A percentile compares a stretch with the other conserved stretches of the same genome.
Evolutionary conservation across 495 filamentous ascomycete genomes (phyloP).

Genomic region (Aspergillus biplanus): DNA sequence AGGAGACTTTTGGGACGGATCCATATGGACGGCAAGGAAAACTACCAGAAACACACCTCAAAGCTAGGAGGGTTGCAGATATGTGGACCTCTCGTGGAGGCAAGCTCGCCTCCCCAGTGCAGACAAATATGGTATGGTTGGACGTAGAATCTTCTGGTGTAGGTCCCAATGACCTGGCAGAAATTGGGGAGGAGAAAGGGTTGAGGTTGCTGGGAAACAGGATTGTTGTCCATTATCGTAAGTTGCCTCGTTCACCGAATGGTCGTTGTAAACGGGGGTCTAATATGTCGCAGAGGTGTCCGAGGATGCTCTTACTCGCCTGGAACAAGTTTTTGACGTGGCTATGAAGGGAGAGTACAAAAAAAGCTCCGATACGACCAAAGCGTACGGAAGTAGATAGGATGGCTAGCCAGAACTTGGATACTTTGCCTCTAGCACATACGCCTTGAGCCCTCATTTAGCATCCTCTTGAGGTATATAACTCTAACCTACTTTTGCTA

Average conservation of each 20-base stretch:
- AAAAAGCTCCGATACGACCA: slow-evolving; percentile 41
- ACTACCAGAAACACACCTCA: slow-evolving; percentile 62
- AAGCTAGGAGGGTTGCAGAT: slow-evolving; percentile 65
- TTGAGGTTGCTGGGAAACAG: slow-evolving; percentile 43
- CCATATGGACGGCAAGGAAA: slow-evolving; percentile 65
- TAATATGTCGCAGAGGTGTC: slow-evolving; percentile 49
- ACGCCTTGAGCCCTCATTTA: no score
- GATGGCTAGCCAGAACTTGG: neutral
- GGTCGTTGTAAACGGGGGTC: slow-evolving; percentile 5
- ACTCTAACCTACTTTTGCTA: no score
- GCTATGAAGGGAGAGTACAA: slow-evolving; percentile 43
- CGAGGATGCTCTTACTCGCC: slow-evolving; percentile 42
- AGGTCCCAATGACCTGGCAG: slow-evolving; percentile 45
- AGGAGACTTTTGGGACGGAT: slow-evolving; percentile 65
- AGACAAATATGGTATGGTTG: slow-evolving; percentile 96
- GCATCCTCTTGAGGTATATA: no score
- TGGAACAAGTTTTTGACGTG: slow-evolving; percentile 46
- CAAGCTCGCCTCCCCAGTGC: slow-evolving; percentile 47
- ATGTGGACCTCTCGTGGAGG: slow-evolving; percentile 64
- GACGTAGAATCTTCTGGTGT: slow-evolving; percentile 62
- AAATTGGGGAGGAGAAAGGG: slow-evolving; percentile 45
- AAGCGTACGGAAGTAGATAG: slow-evolving; percentile 44
- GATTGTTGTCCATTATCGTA: slow-evolving; percentile 53
- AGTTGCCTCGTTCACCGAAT: slow-evolving; percentile 23
- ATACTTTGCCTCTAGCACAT: neutral